phyloP scores from a whole-genome alignment of 352 stramenopile species.

The Phytophthora crassamura region DNA sequence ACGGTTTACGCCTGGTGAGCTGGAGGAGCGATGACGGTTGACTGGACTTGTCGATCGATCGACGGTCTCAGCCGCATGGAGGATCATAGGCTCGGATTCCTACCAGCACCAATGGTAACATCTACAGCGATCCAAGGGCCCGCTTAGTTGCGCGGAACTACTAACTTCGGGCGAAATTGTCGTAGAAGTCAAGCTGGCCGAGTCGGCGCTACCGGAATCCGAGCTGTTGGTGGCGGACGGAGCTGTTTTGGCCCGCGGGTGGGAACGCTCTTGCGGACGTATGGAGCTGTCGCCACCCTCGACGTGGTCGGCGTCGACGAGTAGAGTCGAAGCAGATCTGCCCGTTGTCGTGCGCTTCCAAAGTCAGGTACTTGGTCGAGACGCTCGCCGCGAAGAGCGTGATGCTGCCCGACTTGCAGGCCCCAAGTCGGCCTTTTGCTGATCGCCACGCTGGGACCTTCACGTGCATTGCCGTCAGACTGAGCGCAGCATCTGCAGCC shows the following conservation, averaged over 20 bases:
- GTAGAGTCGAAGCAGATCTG: constrained; percentile 7
- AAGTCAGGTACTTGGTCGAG: constrained; percentile 4
- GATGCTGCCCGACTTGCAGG: not conserved
- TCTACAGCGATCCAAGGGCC: too few species aligned
- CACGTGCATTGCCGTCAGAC: constrained; percentile 6
- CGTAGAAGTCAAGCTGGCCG: too few species aligned
- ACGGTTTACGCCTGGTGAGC: too few species aligned
- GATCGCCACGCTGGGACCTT: constrained; percentile 3
- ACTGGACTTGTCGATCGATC: too few species aligned
- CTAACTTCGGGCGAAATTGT: too few species aligned
- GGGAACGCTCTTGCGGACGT: constrained; percentile 1
- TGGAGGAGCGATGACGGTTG: too few species aligned
- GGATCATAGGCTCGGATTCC: too few species aligned
- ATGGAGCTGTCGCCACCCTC: constrained; percentile 5
- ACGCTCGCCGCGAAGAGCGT: constrained; percentile 5
- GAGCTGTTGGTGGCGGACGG: not conserved
- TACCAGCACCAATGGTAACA: too few species aligned
- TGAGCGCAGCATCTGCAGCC: not conserved
- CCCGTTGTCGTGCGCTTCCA: constrained; percentile 5
- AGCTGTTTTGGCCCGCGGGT: not conserved
- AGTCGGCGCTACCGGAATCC: too few species aligned
- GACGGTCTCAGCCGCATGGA: too few species aligned
- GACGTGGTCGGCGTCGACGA: not conserved
- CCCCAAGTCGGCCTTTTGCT: constrained; percentile 11
- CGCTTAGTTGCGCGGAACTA: too few species aligned